Base-by-base conservation (phyloP, 169 alveolate species). In the Babesia bovis region DNA sequence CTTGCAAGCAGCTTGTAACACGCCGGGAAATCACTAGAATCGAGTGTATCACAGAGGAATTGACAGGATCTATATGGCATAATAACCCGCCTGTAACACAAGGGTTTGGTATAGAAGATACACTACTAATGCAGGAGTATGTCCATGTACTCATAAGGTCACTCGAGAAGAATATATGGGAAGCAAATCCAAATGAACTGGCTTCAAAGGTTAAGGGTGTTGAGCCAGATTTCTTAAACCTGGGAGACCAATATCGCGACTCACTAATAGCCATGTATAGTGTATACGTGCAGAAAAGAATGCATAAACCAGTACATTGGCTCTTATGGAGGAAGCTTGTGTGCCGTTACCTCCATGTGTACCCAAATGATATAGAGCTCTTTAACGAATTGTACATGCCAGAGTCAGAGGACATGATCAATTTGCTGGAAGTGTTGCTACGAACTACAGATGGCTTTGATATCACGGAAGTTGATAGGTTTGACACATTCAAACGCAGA, bases 331-430 rank as follows among this genome's bases (percentile, higher is more conserved):
- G 76, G 50, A 33, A 17, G 28, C 70, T 49, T 4, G 63, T 78
- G 6, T 78, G 32, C 49, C 49, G 68, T 26, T 50, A 44, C 59
- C 47, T 78, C 2, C 12, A 19, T 21, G 36, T 78, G 3, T 67
- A 78, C 59, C 87, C 87, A 5, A 69, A 78, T 32, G 38, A 53
- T n/a, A 63, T 42, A 26, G 41, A 50, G 3, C 5, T 26, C 35
- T 78, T 78, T 47, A 41, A 38, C 58, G 38, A 3, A 19, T 70
- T 78, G 40, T 78, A 41, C 70, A 19, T 21, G 47, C 75, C 87
- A 10, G 58, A 15, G n/a, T 78, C 82, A 9, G 23, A 9, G 21
- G 75, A 56, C 4, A 55, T 68, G 12, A 28, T 78, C 3, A 25
- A 38, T 51, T 33, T 78, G 23, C 60, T 78, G 61, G 82, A 78